Evolutionary conservation across 2,329 filamentous ascomycete genomes (phyloP), one percentile per base, ranked within the genome.

Genomic region (Tolypocladium amazonense): DNA sequence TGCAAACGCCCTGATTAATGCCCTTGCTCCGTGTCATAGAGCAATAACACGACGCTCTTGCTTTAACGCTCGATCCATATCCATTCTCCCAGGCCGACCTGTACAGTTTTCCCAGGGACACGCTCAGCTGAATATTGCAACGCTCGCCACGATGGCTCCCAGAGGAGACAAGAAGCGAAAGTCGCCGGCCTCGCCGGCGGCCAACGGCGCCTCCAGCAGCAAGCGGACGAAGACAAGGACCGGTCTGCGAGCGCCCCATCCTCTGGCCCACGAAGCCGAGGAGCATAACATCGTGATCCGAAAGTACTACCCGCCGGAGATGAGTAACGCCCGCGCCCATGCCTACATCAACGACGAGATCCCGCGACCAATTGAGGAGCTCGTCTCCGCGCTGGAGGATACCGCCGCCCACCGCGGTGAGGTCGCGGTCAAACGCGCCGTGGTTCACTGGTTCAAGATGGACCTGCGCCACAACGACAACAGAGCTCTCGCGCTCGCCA

Each of bases 361-460:
- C 4, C 81, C 86, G 4, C 84, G 88, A 0, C 92, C 92, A 0
- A 88, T 95, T 25, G 85, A 92, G 65, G 72, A 82, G 0, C 79
- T 96, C 2, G 71, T 84, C 7, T 71, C 76, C 0, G 85, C 86
- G 0, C 77, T 92, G 6, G 70, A 78, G 30, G 81, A 86, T 2
- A 94, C 90, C 0, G 73, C 78, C 2, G 66, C 73, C 0, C 70
- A 73, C 41, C 80, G 89, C 11, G 75, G 78, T 35, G 72, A 75
- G 1, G 79, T 88, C 15, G 62, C 74, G 1, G 75, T 80, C 0
- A 82, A 82, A 37, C 76, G 83, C 33, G 84, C 86, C 0, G 87
- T 96, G 0, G 83, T 96, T 0, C 90, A 96, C 73, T 96, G 92
- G 92, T 96, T 93, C 77, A 95, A 94, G 74, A 85, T 83, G 68